Percentiles rank a stretch among this genome's conserved stretches.
These are phyloP conservation scores for Cyclaneusma minus DNA, from an alignment of 2,329 filamentous ascomycete genomes.

Conservation along the genomic window DNA sequence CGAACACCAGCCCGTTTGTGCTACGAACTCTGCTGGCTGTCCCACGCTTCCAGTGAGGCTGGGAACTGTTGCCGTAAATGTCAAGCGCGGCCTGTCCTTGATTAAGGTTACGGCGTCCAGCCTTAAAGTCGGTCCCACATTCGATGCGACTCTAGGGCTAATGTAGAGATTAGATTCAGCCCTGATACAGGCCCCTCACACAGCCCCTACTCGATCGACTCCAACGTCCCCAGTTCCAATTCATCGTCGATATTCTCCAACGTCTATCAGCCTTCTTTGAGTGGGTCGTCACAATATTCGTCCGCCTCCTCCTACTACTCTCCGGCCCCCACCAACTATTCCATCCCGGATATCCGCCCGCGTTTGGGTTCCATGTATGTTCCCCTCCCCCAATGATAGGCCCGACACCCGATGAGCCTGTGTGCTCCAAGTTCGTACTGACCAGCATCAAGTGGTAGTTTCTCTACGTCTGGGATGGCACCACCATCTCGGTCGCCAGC, in stretches of 20 bases:
- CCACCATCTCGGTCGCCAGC: slow-evolving; percentile 16
- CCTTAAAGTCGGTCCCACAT: slow-evolving; percentile 15
- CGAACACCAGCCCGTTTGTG: slow-evolving; percentile 12
- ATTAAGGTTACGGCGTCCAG: slow-evolving; percentile 8
- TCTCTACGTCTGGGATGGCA: slow-evolving; percentile 14
- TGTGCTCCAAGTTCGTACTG: slow-evolving; percentile 3
- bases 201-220: slow-evolving; percentile 18
- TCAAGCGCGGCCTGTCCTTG: too few relatives aligned
- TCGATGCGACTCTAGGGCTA: slow-evolving; percentile 13
- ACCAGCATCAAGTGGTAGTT: slow-evolving; percentile 4
- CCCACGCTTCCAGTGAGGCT: slow-evolving; percentile 10
- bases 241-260: slow-evolving; percentile 15
- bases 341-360: slow-evolving; percentile 20
- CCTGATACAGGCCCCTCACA: slow-evolving; percentile 17
- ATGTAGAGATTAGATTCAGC: slow-evolving; percentile 17
- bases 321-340: slow-evolving; percentile 13
- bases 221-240: slow-evolving; percentile 13
- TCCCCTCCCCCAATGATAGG: slow-evolving; percentile 6
- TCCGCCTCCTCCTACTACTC: slow-evolving; percentile 15
- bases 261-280: slow-evolving; percentile 15
- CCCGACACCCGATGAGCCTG: slow-evolving; percentile 5
- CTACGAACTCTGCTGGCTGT: slow-evolving; percentile 6
- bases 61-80: slow-evolving; percentile 9
- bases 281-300: slow-evolving; percentile 16
- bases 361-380: slow-evolving; percentile 17